Evolutionary conservation across 805 yeast genomes (phyloP), one percentile per base, ranked within the genome.

Genomic region (Ogataea pignaliae): DNA sequence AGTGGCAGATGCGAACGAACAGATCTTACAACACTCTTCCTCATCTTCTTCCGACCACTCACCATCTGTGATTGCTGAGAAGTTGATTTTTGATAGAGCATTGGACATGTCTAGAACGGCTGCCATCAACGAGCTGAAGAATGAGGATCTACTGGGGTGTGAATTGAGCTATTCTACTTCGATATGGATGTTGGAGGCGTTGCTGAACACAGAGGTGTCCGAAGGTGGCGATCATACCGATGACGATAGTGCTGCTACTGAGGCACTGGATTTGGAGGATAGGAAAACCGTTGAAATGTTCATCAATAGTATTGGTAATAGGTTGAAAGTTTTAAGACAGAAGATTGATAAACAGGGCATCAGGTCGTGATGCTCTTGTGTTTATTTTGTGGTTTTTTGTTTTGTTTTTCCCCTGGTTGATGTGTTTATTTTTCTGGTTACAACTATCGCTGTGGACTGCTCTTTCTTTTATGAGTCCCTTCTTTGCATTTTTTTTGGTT

Each of bases 161-260:
- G 97, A 90, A 64, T 66, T 86, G 46, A 85, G 91, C 9, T 91
- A 91, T 61, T 87, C 95, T 3, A 88, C 96, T 0, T 83, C 97
- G 0, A 78, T 91, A 41, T 91, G 97, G 97, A 88, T 91, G 97
- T 70, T 91, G 57, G 95, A 88, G 59, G 88, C 96, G 1, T 69
- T 91, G 26, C 64, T 89, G 42, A 91, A 85, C 46, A 53, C 53
- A 41, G 56, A 55, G 29, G 49, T 51, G 3, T 44, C 37, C 6
- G 63, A 66, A 31, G 69, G 65, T 29, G 57, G 52, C 10, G 57
- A 55, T 31, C 60, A 42, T 34, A 15, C 41, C 16, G 32, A 34
- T 11, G 42, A 39, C 11, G 49, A 34, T n/a, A 40, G 40, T 11
- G 68, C 63, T 16, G 70, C 70, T 18, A 58, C 60, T 21, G 70